Evolutionary conservation across 768 basidiomycete genomes (phyloP).

Genomic region (Mycena polygramma): DNA sequence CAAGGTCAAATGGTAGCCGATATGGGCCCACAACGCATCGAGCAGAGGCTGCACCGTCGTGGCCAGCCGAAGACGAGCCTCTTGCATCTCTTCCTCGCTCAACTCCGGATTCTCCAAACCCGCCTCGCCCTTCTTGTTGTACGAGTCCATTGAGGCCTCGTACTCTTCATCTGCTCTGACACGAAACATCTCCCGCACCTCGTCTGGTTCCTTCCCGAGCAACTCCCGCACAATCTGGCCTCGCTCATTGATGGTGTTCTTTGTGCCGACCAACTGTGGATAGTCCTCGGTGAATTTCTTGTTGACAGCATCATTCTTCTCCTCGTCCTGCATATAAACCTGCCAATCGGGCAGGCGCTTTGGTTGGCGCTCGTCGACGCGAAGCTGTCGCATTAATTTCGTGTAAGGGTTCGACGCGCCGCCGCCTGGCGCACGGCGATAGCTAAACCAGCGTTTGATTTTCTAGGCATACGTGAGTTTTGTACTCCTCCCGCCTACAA

Average conservation of each 20-base stretch:
- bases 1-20: background rate
- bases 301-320: background rate
- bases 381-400: background rate
- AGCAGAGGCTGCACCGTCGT: background rate
- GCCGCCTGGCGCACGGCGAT: background rate
- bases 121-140: background rate
- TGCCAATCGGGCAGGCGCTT: background rate
- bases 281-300: background rate
- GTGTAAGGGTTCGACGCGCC: background rate
- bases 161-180: background rate
- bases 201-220: background rate
- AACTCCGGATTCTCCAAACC: background rate
- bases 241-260: background rate
- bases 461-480: background rate
- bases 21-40: background rate
- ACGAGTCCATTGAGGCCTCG: background rate
- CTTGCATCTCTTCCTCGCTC: background rate
- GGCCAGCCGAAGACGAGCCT: background rate
- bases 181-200: background rate
- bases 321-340: slow-evolving; percentile 8
- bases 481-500: no score
- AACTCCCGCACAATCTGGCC: background rate
- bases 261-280: background rate
- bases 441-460: background rate
- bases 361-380: background rate